Base-by-base conservation (phyloP, 1,284 basidiomycete species). In the Austroboletus novae-zelandiae region DNA sequence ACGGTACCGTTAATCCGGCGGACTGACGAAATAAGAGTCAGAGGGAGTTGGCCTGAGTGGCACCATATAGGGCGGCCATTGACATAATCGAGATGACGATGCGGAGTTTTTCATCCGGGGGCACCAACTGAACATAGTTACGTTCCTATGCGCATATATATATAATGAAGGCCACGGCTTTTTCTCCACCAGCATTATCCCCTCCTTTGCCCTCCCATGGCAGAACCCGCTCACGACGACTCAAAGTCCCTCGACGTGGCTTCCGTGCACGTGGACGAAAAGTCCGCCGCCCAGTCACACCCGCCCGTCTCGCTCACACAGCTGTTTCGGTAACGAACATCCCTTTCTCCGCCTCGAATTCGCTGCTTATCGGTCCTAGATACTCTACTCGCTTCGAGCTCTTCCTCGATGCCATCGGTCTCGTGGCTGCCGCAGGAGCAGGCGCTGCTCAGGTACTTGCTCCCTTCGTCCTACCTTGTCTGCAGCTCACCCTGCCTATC, bases 371-470 rank as follows among this genome's bases (percentile, higher is more conserved):
- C 29, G 37, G 25, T 7, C 25, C 25, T 39, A 64, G 62, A 1
- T 68, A 68, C 50, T 53, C 64, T 3, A 94, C 87, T 2, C 73
- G 62, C 32, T 73, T 73, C 29, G 91, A 94, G 61, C 64, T 87
- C 2, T 57, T 75, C 48, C 60, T 91, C 17, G 74, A 93, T 66
- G 62, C 69, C 17, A 72, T 91, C 52, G 89, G 86, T 46, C 50
- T 93, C 17, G 63, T 87, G 9, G 79, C 79, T 10, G 88, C 91
- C 0, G 77, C 74, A 9, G 84, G 74, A 2, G 83, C 86, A 4
- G 91, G 91, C n/a, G 83, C 89, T 32, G 82, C 90, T n/a, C 86
- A 90, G 77, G 88, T 88, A 54, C 10, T 20, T 34, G 7, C 3
- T 39, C 36, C 18, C n/a, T 8, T 43, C 17, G 1, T 47, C 40